A percentile compares a stretch with the other conserved stretches of the same genome.
These are phyloP conservation scores for Geotrichum ghanense DNA, from an alignment of 805 yeast species.

Conservation along the genomic window DNA sequence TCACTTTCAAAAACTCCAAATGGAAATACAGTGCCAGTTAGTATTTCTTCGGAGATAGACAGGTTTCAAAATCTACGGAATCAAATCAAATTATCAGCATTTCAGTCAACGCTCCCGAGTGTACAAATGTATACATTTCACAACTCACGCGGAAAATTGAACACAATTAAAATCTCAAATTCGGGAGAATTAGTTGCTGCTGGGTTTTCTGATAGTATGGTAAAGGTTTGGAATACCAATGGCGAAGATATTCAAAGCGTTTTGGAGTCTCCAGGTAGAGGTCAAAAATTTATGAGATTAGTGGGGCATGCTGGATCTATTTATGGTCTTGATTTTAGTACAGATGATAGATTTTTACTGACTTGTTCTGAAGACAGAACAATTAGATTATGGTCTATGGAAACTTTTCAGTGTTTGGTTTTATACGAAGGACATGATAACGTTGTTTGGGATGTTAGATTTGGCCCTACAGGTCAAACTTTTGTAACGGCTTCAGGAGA, in stretches of 20 bases:
- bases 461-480: conserved; percentile 87
- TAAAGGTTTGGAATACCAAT: conserved; percentile 81
- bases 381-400: conserved; percentile 73
- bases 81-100: conserved; percentile 47
- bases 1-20: too few species aligned
- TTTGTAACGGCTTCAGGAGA: conserved; percentile 92
- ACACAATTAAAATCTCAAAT: conserved; percentile 69
- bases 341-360: conserved; percentile 41
- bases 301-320: conserved; percentile 84
- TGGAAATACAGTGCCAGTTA: too few species aligned
- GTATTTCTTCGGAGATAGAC: too few species aligned
- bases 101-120: conserved; percentile 74
- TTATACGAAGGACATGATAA: conserved; percentile 86
- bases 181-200: conserved; percentile 78
- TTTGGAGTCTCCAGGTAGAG: conserved; percentile 8
- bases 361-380: conserved; percentile 95
- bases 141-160: conserved; percentile 75
- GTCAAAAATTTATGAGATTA: conserved; percentile 33
- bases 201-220: conserved; percentile 81
- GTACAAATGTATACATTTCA: conserved; percentile 95
- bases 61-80: conserved; percentile 41
- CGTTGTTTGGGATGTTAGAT: conserved; percentile 92
- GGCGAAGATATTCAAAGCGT: conserved; percentile 55
- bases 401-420: conserved; percentile 74
- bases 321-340: conserved; percentile 61